Evolutionary conservation across 108 stramenopile genomes (phyloP).

Genomic region (Skeletonema marinoi): DNA sequence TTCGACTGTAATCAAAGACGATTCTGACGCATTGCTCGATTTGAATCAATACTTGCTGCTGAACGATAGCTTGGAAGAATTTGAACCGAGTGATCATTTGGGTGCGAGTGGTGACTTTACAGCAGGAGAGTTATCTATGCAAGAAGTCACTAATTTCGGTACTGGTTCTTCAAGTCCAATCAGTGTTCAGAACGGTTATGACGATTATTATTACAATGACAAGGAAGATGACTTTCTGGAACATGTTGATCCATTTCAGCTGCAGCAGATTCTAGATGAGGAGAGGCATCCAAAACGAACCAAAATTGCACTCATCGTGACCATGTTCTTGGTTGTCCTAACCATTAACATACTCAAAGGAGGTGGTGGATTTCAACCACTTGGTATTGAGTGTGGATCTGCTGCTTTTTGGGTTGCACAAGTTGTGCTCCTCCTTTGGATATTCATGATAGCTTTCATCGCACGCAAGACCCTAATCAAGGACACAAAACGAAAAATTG

Average conservation of each 20-base stretch:
- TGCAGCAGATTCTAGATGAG: constrained; percentile 58
- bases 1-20: constrained; percentile 13
- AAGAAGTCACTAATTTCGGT: constrained; percentile 10
- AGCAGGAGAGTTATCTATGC: neutral
- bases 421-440: constrained; percentile 72
- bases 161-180: neutral
- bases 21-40: constrained; percentile 13
- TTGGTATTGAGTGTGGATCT: constrained; percentile 90
- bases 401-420: constrained; percentile 82
- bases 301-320: constrained; percentile 69
- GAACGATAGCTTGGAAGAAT: constrained; percentile 17
- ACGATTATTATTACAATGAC: constrained; percentile 12
- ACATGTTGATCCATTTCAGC: constrained; percentile 25
- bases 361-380: constrained; percentile 76
- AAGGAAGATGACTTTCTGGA: constrained; percentile 8
- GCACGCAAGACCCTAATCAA: constrained; percentile 58
- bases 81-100: neutral
- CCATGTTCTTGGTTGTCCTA: constrained; percentile 82
- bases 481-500: constrained; percentile 47
- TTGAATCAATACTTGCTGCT: neutral
- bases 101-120: constrained; percentile 6
- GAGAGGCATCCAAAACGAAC: constrained; percentile 44
- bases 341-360: constrained; percentile 85
- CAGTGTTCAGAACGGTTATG: constrained; percentile 11
- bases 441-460: constrained; percentile 62